Conservation (phyloP, 2,329 filamentous ascomycete genomes). For the Aspergillus caelatus region DNA sequence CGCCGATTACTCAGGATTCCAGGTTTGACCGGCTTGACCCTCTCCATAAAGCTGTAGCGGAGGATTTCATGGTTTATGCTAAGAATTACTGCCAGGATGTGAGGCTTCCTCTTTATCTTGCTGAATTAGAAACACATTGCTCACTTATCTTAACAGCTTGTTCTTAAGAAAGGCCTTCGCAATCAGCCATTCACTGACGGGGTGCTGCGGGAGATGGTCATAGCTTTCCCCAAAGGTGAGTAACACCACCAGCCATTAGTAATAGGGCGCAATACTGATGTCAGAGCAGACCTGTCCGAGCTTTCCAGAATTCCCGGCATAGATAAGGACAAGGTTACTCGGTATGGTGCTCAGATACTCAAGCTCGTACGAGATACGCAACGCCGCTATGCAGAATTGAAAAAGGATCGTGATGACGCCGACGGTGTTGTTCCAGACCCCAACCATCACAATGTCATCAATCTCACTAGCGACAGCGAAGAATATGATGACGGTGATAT, state of each 20-base stretch:
- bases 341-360: slow-evolving; percentile 48
- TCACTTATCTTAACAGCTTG: slow-evolving; percentile 36
- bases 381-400: slow-evolving; percentile 46
- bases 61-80: slow-evolving; percentile 51
- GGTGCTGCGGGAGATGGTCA: slow-evolving; percentile 52
- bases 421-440: slow-evolving; percentile 52
- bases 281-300: slow-evolving; percentile 37
- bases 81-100: slow-evolving; percentile 48
- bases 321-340: slow-evolving; percentile 48
- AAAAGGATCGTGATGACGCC: slow-evolving; percentile 47
- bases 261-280: slow-evolving; percentile 14
- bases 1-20: slow-evolving; percentile 50
- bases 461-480: slow-evolving; percentile 40
- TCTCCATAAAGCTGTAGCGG: slow-evolving; percentile 47
- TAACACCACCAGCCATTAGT: neutral
- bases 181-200: slow-evolving; percentile 51
- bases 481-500: slow-evolving; percentile 44
- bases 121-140: neutral
- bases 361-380: slow-evolving; percentile 45
- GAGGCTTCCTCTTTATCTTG: slow-evolving; percentile 17
- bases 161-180: slow-evolving; percentile 48
- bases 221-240: slow-evolving; percentile 48
- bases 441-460: slow-evolving; percentile 51
- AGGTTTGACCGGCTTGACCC: slow-evolving; percentile 46
- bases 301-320: slow-evolving; percentile 46